Evolutionary conservation across 164 flowering plant species (phyloP), one percentile per base, ranked within the genome.

Genomic region (Magnolia changhungtana): DNA sequence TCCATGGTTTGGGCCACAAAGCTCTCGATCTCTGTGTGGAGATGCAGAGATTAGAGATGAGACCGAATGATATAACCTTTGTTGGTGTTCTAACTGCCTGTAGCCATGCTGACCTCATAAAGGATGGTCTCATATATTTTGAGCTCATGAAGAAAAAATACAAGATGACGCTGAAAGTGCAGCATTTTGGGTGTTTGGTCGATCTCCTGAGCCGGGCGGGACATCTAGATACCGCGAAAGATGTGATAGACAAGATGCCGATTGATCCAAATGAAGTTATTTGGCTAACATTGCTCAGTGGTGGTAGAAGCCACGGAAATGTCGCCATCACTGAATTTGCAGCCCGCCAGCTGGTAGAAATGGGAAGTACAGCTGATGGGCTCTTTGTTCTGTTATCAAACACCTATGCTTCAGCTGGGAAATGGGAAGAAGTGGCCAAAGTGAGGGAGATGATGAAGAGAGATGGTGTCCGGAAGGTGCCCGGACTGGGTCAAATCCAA

Each of bases 401-500:
- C 68, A 81, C 85, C 50, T 91, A 91, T 81, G 96, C 97, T n/a
- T 88, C 91, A 14, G 81, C 83, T 63, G 85, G 81, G 73, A 83
- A 75, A 81, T 90, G 97, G 96, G 88, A 80, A 8, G 89, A 87
- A 73, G 96, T 88, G 75, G 90, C 89, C 19, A 78, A 68, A 63
- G 78, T 88, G 16, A 86, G 98, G 81, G 87, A 86, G 76, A 73
- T 85, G 77, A 88, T 94, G 20, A 90, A 87, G 81, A 87, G 86
- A 14, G 88, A 88, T 77, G 87, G 88, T 71, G 84, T 81, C 19
- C 89, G 82, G 85, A 92, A 88, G 77, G 93, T 86, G 70, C 85
- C 77, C 75, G 97, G 96, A 2, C 82, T 95, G 97, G 97, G 86
- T 95, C 77, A 90, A 90, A 73, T 81, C 85, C 45, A 91, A 89